Evolutionary conservation across 768 basidiomycete species (phyloP), one percentile per base, ranked within the genome.

Genomic region (Saitozyma sp.): DNA sequence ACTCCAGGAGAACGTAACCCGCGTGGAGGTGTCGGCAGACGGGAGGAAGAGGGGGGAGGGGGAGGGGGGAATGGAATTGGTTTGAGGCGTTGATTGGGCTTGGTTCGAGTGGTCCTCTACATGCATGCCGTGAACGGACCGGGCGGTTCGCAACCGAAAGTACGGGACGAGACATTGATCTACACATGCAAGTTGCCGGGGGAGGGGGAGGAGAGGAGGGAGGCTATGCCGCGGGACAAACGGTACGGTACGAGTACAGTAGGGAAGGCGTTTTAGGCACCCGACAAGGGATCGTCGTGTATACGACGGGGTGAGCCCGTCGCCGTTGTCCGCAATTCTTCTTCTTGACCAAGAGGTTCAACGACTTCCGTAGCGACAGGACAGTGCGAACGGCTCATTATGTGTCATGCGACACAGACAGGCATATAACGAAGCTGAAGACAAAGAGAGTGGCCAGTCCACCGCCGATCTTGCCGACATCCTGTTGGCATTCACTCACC

Each of bases 201-300:
- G 54, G 9, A 65, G 54, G 6, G 71, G 61, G 46, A 63, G 56
- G 0, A 71, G 71, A 2, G 78, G 75, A 61, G 71, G 69, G 7
- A 78, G 60, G 43, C 76, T 70, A 20, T 65, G 69, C 17, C 29
- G 29, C 63, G 42, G 61, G 79, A 80, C 56, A 71, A 63, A 43
- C 61, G 63, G 56, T 77, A 80, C 52, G 79, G 72, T 59, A 78
- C 71, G 8, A 59, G 54, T 59, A 78, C 74, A 17, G 78, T 57
- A 14, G 69, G 66, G 43, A 71, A 74, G n/a, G 55, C 61, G 54
- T 72, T 72, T 70, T 29, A 29, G 29, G 29, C 29, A 29, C 29
- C 29, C 29, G 29, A 29, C 29, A 29, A 29, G 29, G 29, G 29
- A 29, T 29, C 29, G 29, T 29, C 29, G 29, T 29, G 29, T 29